phyloP scores from a whole-genome alignment of 768 basidiomycete genomes.

The Astraeus odoratus region DNA sequence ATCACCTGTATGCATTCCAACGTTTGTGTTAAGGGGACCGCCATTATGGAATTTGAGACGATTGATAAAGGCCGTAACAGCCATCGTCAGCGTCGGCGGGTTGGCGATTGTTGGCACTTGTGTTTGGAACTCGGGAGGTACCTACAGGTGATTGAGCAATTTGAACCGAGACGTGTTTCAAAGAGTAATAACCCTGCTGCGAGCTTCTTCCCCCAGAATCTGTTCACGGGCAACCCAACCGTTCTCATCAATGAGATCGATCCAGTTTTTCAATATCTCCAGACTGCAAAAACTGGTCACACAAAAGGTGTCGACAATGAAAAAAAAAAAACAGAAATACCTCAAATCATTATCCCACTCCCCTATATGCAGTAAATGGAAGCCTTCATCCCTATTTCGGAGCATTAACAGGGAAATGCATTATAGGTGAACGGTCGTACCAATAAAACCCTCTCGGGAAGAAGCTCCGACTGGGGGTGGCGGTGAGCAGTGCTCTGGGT shows the following conservation, averaged over 20 bases:
- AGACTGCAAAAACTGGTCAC: conserved; percentile 41
- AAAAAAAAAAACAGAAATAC: conserved; percentile 22
- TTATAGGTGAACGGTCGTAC: conserved; percentile 31
- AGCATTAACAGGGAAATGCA: not conserved
- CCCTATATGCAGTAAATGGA: conserved; percentile 88
- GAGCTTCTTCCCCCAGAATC: conserved; percentile 92
- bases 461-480: conserved; percentile 93
- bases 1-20: conserved; percentile 55
- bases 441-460: conserved; percentile 98
- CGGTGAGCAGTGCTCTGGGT: conserved; percentile 74
- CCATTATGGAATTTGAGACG: conserved; percentile 47
- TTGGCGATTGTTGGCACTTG: conserved; percentile 95
- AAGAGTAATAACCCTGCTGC: conserved; percentile 61
- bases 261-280: conserved; percentile 87
- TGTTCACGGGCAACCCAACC: conserved; percentile 97
- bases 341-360: conserved; percentile 90
- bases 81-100: conserved; percentile 92
- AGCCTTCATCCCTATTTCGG: conserved; percentile 83
- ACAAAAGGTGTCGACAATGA: not conserved
- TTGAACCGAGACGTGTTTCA: not conserved
- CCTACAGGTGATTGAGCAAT: conserved; percentile 34
- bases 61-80: conserved; percentile 82
- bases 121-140: conserved; percentile 83
- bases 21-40: conserved; percentile 50
- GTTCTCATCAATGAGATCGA: conserved; percentile 83